These are phyloP conservation scores for Violaceomyces palustris DNA, from an alignment of 1,284 basidiomycete species.

Conservation along the genomic window DNA sequence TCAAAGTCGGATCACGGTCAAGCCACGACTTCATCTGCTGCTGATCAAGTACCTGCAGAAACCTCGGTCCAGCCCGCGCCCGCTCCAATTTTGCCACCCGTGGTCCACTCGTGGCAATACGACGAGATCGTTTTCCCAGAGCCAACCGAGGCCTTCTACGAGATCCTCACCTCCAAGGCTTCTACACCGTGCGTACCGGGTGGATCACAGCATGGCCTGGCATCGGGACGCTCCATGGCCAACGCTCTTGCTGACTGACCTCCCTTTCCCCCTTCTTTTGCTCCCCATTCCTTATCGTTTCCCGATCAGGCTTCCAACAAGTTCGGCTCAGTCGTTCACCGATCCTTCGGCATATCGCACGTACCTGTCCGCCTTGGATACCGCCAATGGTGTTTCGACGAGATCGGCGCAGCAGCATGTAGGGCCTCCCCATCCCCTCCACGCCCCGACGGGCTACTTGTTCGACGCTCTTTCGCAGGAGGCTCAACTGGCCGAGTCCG, in stretches of 20 bases:
- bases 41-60: not conserved
- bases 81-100: constrained; percentile 31
- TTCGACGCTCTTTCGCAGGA: constrained; percentile 64
- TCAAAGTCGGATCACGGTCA: not conserved
- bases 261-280: not conserved
- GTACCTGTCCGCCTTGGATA: constrained; percentile 15
- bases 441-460: constrained; percentile 44
- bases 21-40: not conserved
- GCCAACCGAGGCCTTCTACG: constrained; percentile 81
- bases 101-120: constrained; percentile 89
- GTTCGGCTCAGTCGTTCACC: constrained; percentile 37
- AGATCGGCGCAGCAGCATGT: not conserved
- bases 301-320: constrained; percentile 20
- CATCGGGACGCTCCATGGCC: constrained; percentile 56
- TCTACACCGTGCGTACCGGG: constrained; percentile 66
- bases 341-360: constrained; percentile 33
- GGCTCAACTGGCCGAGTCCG: constrained; percentile 77
- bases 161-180: constrained; percentile 72
- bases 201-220: constrained; percentile 56
- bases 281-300: not conserved
- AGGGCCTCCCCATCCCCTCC: constrained; percentile 40
- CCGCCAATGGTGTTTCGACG: constrained; percentile 1
- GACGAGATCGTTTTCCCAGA: constrained; percentile 97
- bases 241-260: not conserved
- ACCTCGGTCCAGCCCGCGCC: not conserved